Base-by-base conservation (phyloP, 1,284 basidiomycete species). In the Rhizoctonia solani region DNA sequence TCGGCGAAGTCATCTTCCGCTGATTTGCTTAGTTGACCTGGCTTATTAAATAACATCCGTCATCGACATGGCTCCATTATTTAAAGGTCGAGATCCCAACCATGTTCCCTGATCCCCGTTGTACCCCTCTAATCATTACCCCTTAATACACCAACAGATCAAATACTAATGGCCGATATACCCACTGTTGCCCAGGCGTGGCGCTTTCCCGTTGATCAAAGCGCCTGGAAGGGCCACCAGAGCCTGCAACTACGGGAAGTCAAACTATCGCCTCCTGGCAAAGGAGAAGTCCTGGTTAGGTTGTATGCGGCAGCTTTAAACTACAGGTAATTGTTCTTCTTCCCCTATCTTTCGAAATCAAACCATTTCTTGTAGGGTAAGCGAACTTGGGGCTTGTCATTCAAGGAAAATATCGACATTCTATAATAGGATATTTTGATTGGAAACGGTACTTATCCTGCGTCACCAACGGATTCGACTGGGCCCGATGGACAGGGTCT, bases 271-370 rank as follows among this genome's bases (percentile, higher is more conserved):
- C 55, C 55, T 27, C 55, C 42, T 21, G 14, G 34, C 3, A 58
- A 58, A 32, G 55, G 42, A 23, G 55, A 58, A 32, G 55, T 58
- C 13, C 42, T 58, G 39, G 55, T 58, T 16, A 58, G 47, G 42
- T 44, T 58, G n/a, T 44, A 58, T 32, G 55, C 55, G 11, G 55
- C 42, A 4, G 41, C 41, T 13, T 58, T 58, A 4, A 58, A 58
- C 19, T 58, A 47, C 29, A 58, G 55, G 55, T 58, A 13, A 5
- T 14, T 39, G 8, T 39, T 16, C 8, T 8, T 16, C 37, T 8
- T 16, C 8, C 8, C 37, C 9, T 39, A 39, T 8, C 37, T 8
- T 8, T 8, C 37, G 37, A 8, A 39, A 8, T 39, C 8, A 8
- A 8, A 39, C 8, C 37, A 8, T 16, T 39, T 8, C 16, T 39